A percentile compares a stretch with the other conserved stretches of the same genome.
phyloP scores from a whole-genome alignment of 345 rosid species.

The Heritiera littoralis region DNA sequence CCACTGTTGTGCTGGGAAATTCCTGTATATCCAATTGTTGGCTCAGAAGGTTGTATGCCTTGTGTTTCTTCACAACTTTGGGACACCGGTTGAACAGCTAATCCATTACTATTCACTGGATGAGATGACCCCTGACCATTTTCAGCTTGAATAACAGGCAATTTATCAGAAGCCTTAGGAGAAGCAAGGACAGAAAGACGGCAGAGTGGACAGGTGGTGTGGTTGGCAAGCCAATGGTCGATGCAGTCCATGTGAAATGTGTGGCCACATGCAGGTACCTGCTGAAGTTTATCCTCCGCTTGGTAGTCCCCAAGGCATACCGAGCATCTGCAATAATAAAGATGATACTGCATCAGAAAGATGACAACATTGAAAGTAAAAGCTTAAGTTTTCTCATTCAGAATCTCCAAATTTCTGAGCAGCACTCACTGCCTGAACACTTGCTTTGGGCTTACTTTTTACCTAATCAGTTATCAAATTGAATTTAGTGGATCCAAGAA shows the following conservation, averaged over 20 bases:
- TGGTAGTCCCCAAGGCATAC: constrained; percentile 86
- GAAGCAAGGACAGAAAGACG: constrained; percentile 68
- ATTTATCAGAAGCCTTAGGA: constrained; percentile 32
- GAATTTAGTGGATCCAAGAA: background rate
- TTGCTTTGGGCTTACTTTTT: background rate
- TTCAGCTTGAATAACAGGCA: constrained; percentile 35
- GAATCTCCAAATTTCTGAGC: background rate
- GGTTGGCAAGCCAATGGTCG: constrained; percentile 81
- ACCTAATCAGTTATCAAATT: background rate
- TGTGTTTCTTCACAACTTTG: constrained; percentile 32
- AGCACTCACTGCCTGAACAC: background rate
- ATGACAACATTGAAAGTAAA: background rate
- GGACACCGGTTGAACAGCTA: constrained; percentile 25
- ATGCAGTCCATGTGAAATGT: constrained; percentile 93
- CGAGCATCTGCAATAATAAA: constrained; percentile 54
- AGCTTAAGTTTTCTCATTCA: background rate
- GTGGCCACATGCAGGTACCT: constrained; percentile 77
- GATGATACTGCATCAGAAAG: constrained; percentile 6
- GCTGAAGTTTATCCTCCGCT: constrained; percentile 83
- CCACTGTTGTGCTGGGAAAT: constrained; percentile 1
- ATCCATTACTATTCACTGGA: constrained; percentile 15
- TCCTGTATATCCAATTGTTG: constrained; percentile 24
- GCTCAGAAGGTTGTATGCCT: constrained; percentile 20
- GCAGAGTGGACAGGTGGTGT: constrained; percentile 90
- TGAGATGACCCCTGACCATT: constrained; percentile 24